Percentiles rank a stretch among this genome's conserved stretches.
These are phyloP conservation scores for Colletotrichum chrysophilum DNA, from an alignment of 2,329 filamentous ascomycete species.

Conservation along the genomic window DNA sequence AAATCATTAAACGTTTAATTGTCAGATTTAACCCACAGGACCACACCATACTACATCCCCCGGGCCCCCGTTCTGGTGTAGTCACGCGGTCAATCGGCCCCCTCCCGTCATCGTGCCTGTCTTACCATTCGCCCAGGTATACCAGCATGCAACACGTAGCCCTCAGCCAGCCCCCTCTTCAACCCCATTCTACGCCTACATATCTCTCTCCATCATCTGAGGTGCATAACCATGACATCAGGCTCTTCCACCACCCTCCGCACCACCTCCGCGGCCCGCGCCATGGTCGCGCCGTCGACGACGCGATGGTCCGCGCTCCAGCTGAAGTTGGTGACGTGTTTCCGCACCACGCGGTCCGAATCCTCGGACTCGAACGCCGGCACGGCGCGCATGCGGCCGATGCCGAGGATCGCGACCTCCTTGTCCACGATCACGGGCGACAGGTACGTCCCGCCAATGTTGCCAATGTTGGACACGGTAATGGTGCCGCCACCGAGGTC, in stretches of 20 bases:
- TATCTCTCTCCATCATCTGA: constrained; percentile 58
- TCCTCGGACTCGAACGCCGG: constrained; percentile 72
- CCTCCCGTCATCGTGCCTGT: background rate
- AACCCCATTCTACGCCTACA: background rate
- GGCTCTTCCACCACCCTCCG: constrained; percentile 81
- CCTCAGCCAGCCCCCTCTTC: background rate
- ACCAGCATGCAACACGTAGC: background rate
- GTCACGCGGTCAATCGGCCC: background rate
- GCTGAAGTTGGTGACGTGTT: constrained; percentile 87
- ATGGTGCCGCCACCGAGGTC: constrained; percentile 90
- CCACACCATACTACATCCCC: background rate
- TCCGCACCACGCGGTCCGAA: constrained; percentile 67
- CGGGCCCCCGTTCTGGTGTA: background rate
- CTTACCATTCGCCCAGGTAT: background rate
- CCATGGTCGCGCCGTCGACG: constrained; percentile 93
- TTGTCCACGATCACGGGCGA: constrained; percentile 88
- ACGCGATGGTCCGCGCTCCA: constrained; percentile 97
- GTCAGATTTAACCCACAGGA: background rate
- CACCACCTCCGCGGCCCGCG: constrained; percentile 84
- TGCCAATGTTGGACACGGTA: constrained; percentile 96
- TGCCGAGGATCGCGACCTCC: constrained; percentile 89
- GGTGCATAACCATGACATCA: constrained; percentile 83
- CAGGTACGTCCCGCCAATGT: constrained; percentile 90
- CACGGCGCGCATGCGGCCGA: constrained; percentile 80
- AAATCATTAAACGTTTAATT: background rate